Percentiles rank a stretch among this genome's conserved stretches.
Conservation (phyloP, 2,329 filamentous ascomycete genomes). For the Fusarium miscanthi region DNA sequence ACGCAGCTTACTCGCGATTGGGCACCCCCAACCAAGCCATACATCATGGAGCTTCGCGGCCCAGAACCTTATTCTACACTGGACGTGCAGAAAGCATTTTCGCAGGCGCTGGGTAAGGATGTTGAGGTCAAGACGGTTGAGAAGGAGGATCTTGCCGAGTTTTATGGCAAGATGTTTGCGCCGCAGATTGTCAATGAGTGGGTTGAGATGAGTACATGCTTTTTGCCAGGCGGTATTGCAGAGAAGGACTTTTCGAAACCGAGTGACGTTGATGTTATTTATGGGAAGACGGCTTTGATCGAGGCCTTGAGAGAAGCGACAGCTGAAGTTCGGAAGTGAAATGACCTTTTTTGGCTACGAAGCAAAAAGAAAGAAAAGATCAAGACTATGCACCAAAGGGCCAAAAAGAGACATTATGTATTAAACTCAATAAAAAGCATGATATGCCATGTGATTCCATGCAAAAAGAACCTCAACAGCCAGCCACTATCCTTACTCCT, state of each 20-base stretch:
- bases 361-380: fast-evolving
- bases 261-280: slow-evolving; percentile 32
- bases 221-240: slow-evolving; percentile 45
- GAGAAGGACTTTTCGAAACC: slow-evolving; percentile 24
- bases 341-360: fast-evolving
- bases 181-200: slow-evolving; percentile 40
- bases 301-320: slow-evolving; percentile 26
- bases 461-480: fast-evolving
- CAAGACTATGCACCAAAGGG: fast-evolving
- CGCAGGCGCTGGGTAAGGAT: slow-evolving; percentile 39
- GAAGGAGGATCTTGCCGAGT: slow-evolving; percentile 34
- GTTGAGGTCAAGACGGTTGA: slow-evolving; percentile 47
- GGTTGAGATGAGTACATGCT: slow-evolving; percentile 48
- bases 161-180: slow-evolving; percentile 41
- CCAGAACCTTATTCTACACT: slow-evolving; percentile 45
- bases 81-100: slow-evolving; percentile 47
- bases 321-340: not conserved
- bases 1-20: slow-evolving; percentile 38
- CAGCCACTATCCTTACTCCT: not conserved
- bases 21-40: slow-evolving; percentile 35
- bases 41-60: slow-evolving; percentile 49
- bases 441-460: not conserved
- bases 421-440: not conserved
- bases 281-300: slow-evolving; percentile 34
- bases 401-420: not conserved